Evolutionary conservation across 768 basidiomycete genomes (phyloP).

Genomic region (Suillus discolor): DNA sequence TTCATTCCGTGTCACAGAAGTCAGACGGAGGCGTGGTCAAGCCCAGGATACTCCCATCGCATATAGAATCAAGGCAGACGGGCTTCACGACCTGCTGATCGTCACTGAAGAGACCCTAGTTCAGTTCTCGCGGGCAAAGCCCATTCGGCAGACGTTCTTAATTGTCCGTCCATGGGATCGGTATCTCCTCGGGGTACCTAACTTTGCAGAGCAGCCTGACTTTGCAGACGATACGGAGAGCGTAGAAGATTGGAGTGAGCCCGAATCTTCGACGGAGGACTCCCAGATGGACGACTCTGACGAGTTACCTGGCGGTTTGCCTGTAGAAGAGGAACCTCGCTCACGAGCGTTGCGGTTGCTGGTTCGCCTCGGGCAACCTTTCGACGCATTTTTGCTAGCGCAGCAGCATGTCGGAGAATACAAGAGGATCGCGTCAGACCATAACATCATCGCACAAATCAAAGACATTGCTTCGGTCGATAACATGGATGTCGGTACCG

Average conservation of each 20-base stretch:
- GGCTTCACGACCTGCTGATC: not conserved
- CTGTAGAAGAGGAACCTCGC: not conserved
- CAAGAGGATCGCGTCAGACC: not conserved
- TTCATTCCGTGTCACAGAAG: slow-evolving; percentile 16
- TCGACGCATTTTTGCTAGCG: not conserved
- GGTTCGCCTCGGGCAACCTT: not conserved
- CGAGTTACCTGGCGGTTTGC: not conserved
- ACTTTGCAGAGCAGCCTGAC: not conserved
- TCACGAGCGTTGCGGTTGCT: not conserved
- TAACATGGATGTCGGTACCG: not conserved
- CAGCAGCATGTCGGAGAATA: not conserved
- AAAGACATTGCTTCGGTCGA: not conserved
- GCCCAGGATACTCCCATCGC: not conserved
- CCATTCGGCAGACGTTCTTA: not conserved
- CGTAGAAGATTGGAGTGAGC: not conserved
- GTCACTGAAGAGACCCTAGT: not conserved
- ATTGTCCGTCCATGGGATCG: not conserved
- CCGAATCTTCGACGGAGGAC: too few relatives aligned
- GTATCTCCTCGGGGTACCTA: not conserved
- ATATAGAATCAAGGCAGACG: not conserved
- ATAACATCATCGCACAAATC: not conserved
- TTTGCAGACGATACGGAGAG: not conserved
- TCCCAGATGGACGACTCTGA: not conserved
- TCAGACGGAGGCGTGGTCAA: not conserved
- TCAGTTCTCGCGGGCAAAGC: not conserved